Conservation (phyloP, 345 rosid species). For the Gossypium raimondii region DNA sequence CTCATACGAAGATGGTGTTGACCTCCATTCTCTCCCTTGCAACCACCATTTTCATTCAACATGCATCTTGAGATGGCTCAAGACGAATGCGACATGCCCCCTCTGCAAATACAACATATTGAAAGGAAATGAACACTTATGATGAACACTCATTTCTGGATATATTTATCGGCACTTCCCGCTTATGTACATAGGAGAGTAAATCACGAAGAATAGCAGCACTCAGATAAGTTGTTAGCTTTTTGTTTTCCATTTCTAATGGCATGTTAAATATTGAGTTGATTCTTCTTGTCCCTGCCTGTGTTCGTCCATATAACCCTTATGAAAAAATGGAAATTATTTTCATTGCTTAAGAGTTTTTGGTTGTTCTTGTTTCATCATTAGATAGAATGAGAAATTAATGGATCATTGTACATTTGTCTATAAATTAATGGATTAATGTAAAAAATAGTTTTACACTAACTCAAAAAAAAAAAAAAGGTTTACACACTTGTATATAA, state of each 20-base stretch:
- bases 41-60: conserved; percentile 87
- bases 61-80: conserved; percentile 93
- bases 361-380: neutral
- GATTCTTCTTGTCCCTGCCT: neutral
- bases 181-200: conserved; percentile 19
- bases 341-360: neutral
- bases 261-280: neutral
- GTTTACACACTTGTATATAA: too few relatives aligned
- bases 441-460: too few relatives aligned
- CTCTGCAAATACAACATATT: conserved; percentile 92
- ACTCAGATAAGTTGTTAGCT: neutral
- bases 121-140: conserved; percentile 71
- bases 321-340: neutral
- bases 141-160: conserved; percentile 8
- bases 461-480: too few relatives aligned
- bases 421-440: too few relatives aligned
- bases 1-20: conserved; percentile 79
- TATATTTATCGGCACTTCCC: neutral
- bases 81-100: conserved; percentile 98
- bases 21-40: conserved; percentile 85
- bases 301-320: neutral
- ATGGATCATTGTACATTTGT: neutral
- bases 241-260: too few relatives aligned
- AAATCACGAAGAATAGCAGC: conserved; percentile 7
- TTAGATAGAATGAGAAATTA: neutral